Evolutionary conservation across 495 filamentous ascomycete species (phyloP), one percentile per base, ranked within the genome.

Genomic region (Hypoxylon trugodes): DNA sequence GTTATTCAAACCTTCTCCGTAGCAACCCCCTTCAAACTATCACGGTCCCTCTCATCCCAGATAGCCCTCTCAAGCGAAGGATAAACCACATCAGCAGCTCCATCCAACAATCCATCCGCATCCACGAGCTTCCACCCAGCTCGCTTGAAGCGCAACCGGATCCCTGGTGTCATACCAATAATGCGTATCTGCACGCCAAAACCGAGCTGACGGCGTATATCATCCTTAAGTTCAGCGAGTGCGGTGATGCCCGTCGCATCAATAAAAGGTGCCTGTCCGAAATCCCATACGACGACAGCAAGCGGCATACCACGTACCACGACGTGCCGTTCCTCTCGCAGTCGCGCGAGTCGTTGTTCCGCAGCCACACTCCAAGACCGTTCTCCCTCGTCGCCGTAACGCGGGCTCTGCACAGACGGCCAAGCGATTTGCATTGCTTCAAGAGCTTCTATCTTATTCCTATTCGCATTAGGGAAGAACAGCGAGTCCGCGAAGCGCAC

Each of bases 391-490:
- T 61, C 66, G 28, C 69, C 41, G 58, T 71, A 73, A n/a, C 54
- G 57, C 15, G 74, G 74, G 38, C 64, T 73, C 47, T 72, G 72
- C 43, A 60, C 54, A 9, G 74, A 74, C 53, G 56, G 67, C 37
- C 59, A 73, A 42, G 33, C 66, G 19, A 69, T 69, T 71, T 82
- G 76, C 15, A 83, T 69, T 5, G 72, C 70, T 28, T 83, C 80
- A 10, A 81, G 59, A 12, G 78, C 65, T 3, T 63, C 16, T 0
- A 66, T 63, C 54, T 79, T 82, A 38, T 69, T 64, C n/a, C 74
- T 71, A 59, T 79, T 77, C 12, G 80, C 78, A 61, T 83, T 84
- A 25, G 75, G 76, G 61, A 79, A 83, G 70, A 81, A 80, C 32
- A 81, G 41, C 6, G 74, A 73, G 30, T 80, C 77, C 21, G 65